phyloP scores from a whole-genome alignment of 2,329 filamentous ascomycete species.

The Fusarium begoniae region DNA sequence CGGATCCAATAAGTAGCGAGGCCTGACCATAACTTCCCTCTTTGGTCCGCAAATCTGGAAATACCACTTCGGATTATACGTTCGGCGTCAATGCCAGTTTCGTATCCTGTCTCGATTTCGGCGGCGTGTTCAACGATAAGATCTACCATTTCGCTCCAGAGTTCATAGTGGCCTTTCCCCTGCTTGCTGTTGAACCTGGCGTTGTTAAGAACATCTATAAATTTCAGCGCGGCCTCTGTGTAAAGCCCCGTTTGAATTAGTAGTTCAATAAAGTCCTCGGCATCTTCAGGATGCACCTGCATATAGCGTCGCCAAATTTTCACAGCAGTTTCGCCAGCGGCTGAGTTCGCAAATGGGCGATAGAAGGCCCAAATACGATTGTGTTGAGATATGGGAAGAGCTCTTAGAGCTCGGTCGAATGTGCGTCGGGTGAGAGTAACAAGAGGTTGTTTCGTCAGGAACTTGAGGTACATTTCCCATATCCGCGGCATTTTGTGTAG shows the following conservation, averaged over 20 bases:
- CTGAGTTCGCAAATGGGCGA: slow-evolving; percentile 88
- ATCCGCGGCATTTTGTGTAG: slow-evolving; percentile 99
- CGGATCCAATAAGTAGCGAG: slow-evolving; percentile 97
- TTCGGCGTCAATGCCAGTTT: slow-evolving; percentile 88
- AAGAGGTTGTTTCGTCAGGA: slow-evolving; percentile 90
- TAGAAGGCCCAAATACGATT: slow-evolving; percentile 95
- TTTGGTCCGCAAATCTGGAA: slow-evolving; percentile 87
- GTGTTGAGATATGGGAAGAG: slow-evolving; percentile 93
- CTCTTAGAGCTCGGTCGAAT: slow-evolving; percentile 91
- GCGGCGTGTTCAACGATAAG: slow-evolving; percentile 90
- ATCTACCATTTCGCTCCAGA: slow-evolving; percentile 98
- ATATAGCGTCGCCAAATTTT: slow-evolving; percentile 96
- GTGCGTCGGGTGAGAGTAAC: slow-evolving; percentile 86
- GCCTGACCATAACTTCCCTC: slow-evolving; percentile 94
- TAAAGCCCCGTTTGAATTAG: slow-evolving; percentile 83
- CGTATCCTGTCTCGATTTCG: slow-evolving; percentile 81
- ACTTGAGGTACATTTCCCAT: slow-evolving; percentile 97
- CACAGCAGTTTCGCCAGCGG: slow-evolving; percentile 87
- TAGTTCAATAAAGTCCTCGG: slow-evolving; percentile 94
- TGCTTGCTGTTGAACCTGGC: slow-evolving; percentile 90
- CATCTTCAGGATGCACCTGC: slow-evolving; percentile 94
- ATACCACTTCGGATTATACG: slow-evolving; percentile 94
- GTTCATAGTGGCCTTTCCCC: slow-evolving; percentile 92
- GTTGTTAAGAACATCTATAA: slow-evolving; percentile 93
- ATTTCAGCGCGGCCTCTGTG: slow-evolving; percentile 89